Evolutionary conservation across 106 monocot species (phyloP), one percentile per base, ranked within the genome.

Genomic region (Platanthera zijinensis): DNA sequence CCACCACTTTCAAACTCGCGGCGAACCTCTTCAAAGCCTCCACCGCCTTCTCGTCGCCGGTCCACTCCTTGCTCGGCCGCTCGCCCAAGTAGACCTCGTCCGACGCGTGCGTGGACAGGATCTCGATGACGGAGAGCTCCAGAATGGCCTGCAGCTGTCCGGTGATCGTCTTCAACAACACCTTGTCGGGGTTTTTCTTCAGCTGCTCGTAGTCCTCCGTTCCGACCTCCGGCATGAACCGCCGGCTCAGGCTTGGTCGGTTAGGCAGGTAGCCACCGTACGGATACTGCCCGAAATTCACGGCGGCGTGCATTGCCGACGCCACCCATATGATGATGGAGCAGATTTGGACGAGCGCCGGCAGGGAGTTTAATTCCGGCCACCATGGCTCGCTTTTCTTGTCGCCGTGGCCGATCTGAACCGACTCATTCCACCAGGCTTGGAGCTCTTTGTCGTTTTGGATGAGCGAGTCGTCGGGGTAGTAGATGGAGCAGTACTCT

Each of bases 241-340:
- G 70, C 70, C 74, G 78, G 67, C 75, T 79, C 25, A 76, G 1
- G 11, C 75, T 72, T 4, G 85, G 85, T 0, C 82, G 74, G 61
- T 82, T 78, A 0, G 85, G 85, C 63, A 85, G 57, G 82, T 78
- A 85, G 8, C 81, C 85, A 1, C 81, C 78, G 61, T 73, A 64
- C 3, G 78, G 77, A 75, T 85, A 85, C 79, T 85, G 85, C 75
- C 85, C 72, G 72, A 72, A 72, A 19, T 72, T 72, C 48, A 72
- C 72, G 3, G 72, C 72, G 7, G 72, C 72, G 47, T 85, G 85
- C 17, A 82, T 75, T 10, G 78, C 81, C 0, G 85, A 85, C 8
- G 85, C 85, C 1, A 67, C 68, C 85, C 85, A 85, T 50, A 85
- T 85, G 13, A 85, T 82, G 51, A 78, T 82, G 14, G 85, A 62